Evolutionary conservation across 805 yeast species (phyloP).

Genomic region (Crinitomyces ghanaensis): DNA sequence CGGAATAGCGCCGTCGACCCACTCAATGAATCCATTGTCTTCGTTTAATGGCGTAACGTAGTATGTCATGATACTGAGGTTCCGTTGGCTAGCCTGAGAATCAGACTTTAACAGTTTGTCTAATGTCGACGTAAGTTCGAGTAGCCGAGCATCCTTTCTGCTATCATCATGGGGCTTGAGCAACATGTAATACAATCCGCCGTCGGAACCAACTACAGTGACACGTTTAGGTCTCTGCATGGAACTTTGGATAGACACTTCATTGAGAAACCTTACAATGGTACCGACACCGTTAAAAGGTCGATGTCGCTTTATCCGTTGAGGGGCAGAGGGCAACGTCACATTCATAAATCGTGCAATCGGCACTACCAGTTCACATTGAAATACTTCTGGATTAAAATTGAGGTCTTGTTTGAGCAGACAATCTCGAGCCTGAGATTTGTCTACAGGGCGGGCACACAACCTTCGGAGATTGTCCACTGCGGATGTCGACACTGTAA

Average conservation of each 20-base stretch:
- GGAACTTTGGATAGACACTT: conserved; percentile 63
- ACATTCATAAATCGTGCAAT: conserved; percentile 59
- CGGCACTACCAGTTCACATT: conserved; percentile 58
- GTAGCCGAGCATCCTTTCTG: conserved; percentile 86
- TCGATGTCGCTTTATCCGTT: conserved; percentile 29
- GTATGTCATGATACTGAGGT: conserved; percentile 62
- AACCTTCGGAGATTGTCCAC: too few relatives aligned
- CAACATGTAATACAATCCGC: conserved; percentile 57
- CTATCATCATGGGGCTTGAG: conserved; percentile 86
- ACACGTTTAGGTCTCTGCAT: conserved; percentile 80
- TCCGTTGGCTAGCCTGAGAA: conserved; percentile 62
- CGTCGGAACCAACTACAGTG: conserved; percentile 67
- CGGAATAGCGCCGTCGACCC: conserved; percentile 69
- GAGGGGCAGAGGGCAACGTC: conserved; percentile 43
- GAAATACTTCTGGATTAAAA: conserved; percentile 32
- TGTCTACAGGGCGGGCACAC: too few relatives aligned
- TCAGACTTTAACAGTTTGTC: conserved; percentile 59
- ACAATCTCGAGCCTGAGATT: too few relatives aligned
- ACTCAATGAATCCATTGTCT: conserved; percentile 81
- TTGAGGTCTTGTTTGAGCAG: conserved; percentile 24
- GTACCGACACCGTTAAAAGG: conserved; percentile 37
- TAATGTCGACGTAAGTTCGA: conserved; percentile 83
- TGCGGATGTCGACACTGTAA: too few relatives aligned
- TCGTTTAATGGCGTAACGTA: conserved; percentile 84
- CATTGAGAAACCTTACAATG: conserved; percentile 42